Evolutionary conservation across 1,284 basidiomycete genomes (phyloP).

Genomic region (Moesziomyces aphidis): DNA sequence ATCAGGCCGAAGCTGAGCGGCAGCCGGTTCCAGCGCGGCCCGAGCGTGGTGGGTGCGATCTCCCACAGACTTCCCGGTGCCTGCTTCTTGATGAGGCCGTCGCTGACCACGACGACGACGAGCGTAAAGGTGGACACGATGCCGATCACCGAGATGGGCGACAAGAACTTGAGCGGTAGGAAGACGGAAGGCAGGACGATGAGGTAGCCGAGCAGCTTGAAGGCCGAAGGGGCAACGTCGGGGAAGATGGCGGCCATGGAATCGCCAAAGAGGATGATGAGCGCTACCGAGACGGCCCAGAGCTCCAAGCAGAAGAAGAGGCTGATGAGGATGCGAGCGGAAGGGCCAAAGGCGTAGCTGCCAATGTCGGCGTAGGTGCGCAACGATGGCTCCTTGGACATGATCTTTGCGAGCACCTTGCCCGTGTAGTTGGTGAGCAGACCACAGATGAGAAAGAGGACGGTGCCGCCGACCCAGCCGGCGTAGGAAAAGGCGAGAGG

Average conservation of each 20-base stretch:
- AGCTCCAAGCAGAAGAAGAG: conserved; percentile 65
- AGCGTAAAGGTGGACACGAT: conserved; percentile 73
- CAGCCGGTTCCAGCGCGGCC: conserved; percentile 72
- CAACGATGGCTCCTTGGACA: conserved; percentile 58
- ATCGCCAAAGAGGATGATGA: conserved; percentile 65
- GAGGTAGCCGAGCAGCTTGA: conserved; percentile 58
- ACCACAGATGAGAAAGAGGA: conserved; percentile 61
- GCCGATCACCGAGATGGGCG: conserved; percentile 63
- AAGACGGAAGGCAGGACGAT: conserved; percentile 62
- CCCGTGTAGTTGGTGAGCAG: conserved; percentile 65
- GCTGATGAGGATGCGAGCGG: conserved; percentile 57
- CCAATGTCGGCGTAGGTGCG: conserved; percentile 66
- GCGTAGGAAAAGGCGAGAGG: conserved; percentile 63
- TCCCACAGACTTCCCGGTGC: conserved; percentile 84
- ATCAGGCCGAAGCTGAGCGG: conserved; percentile 83
- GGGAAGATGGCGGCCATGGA: conserved; percentile 55
- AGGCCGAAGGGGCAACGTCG: conserved; percentile 31
- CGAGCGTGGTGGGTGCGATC: conserved; percentile 78
- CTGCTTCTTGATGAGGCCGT: conserved; percentile 83
- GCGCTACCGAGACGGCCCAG: conserved; percentile 62
- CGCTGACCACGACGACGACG: conserved; percentile 82
- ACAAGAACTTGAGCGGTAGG: conserved; percentile 58
- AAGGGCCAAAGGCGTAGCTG: conserved; percentile 62
- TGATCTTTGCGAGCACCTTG: conserved; percentile 65
- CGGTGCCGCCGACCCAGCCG: conserved; percentile 56